These are phyloP conservation scores for Russula sp. DNA, from an alignment of 768 basidiomycete species.

Conservation along the genomic window DNA sequence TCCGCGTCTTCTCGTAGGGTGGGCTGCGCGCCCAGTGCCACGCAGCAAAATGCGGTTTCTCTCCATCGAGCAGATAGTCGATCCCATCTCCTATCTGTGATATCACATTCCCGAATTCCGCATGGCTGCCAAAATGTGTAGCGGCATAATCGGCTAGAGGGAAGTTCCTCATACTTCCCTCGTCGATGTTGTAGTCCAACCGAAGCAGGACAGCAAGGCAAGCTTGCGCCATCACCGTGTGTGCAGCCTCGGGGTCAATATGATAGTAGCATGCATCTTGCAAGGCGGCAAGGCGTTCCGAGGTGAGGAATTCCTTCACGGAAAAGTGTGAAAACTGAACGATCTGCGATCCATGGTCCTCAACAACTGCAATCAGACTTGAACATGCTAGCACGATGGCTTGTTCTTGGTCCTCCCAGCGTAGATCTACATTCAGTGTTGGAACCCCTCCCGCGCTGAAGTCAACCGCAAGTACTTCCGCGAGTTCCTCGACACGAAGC, in stretches of 20 bases:
- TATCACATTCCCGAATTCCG: not conserved
- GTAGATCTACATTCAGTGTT: not conserved
- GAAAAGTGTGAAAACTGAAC: conserved; percentile 8
- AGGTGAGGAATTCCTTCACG: conserved; percentile 2
- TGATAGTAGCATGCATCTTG: not conserved
- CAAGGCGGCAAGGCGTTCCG: not conserved
- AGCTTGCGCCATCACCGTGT: not conserved
- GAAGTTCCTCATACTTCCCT: not conserved
- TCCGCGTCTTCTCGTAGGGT: too few species aligned
- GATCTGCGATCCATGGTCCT: not conserved
- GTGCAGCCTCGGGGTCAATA: not conserved
- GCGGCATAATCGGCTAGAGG: not conserved
- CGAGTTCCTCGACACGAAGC: not conserved
- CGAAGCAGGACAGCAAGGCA: not conserved
- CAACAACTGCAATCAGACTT: not conserved
- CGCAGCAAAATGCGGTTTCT: not conserved
- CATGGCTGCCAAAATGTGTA: not conserved
- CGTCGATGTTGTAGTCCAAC: not conserved
- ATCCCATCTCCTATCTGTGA: not conserved
- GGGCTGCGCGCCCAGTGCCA: not conserved
- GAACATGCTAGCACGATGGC: not conserved
- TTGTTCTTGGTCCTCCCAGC: not conserved
- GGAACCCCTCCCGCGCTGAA: not conserved
- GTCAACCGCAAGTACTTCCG: not conserved
- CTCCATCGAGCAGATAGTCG: not conserved